Percentiles rank a stretch among this genome's conserved stretches.
Conservation (phyloP, 495 filamentous ascomycete genomes). For the Cercophora scortea region DNA sequence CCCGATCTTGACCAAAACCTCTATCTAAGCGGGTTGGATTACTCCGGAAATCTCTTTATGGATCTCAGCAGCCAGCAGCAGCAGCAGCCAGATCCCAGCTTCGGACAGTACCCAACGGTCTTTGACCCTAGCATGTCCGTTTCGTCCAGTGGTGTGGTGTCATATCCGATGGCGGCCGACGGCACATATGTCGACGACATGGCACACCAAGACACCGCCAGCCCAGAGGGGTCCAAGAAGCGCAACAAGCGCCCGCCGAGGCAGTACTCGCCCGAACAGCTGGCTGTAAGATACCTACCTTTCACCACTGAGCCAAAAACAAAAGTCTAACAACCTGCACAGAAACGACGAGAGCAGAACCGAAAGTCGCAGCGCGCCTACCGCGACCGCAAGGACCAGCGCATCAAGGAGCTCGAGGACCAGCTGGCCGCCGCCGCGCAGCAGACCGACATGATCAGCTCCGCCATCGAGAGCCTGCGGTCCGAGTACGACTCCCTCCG, state of each 20-base stretch:
- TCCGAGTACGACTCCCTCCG: background rate
- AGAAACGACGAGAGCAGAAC: conserved; percentile 28
- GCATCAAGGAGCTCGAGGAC: conserved; percentile 58
- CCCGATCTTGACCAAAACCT: no score
- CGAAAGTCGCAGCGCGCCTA: conserved; percentile 53
- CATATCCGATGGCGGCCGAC: no score
- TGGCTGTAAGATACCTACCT: background rate
- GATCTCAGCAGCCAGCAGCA: no score
- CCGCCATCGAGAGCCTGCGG: background rate
- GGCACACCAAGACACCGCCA: background rate
- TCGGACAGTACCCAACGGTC: no score
- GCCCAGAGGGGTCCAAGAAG: background rate
- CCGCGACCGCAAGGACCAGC: conserved; percentile 61
- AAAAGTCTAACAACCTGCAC: background rate
- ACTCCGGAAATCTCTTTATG: no score
- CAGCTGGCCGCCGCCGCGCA: conserved; percentile 42
- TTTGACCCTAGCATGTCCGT: no score
- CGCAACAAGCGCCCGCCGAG: background rate
- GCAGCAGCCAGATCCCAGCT: no score
- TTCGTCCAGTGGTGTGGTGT: no score
- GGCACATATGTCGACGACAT: background rate
- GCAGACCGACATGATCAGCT: background rate
- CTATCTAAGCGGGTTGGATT: no score
- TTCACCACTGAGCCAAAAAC: conserved; percentile 8
- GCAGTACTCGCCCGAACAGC: conserved; percentile 1